Evolutionary conservation across 1,139 yeast species (phyloP), one percentile per base, ranked within the genome.

Genomic region (Lodderomyces elongisporus): DNA sequence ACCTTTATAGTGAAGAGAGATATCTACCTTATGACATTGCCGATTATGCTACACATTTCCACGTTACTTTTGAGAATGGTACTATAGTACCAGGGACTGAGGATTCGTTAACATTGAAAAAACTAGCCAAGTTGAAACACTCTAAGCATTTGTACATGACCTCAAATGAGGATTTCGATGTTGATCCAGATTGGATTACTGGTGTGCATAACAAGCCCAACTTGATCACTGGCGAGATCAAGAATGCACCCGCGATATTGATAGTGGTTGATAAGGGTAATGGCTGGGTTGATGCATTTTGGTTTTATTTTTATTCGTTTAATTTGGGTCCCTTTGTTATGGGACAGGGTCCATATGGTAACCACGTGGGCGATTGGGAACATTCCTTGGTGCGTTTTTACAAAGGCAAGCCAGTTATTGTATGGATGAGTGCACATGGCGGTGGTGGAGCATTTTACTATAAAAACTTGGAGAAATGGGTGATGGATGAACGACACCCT

Each of bases 371-470:
- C 4, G 98, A 91, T 60, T 91, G 98, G 98, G 98, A 91, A 49
- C 98, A 91, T 55, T 79, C 95, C 3, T 61, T 91, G 27, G 93
- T 88, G 9, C 66, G 98, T 22, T 91, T 85, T 54, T 74, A 79
- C 46, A 72, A 83, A 4, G 95, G 96, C 0, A 62, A 69, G 40
- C 97, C 98, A 0, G 69, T 79, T n/a, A 74, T 83, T 38, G 78
- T 89, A n/a, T 91, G 97, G 97, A 85, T 91, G 94, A 83, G 94
- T 20, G 97, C 97, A 1, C 98, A 91, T 58, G 95, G 96, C 1
- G 96, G 97, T 8, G 98, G 98, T 3, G 83, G 89, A 15, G 96
- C 95, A 0, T 91, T 82, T 54, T 70, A 71, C 44, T 89, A 79
- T 52, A 67, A 74, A 17, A 83, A 87, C 18, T 60, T 88, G 41